Base-by-base conservation (phyloP, 2,329 filamentous ascomycete species). In the Aplosporella prunicola region DNA sequence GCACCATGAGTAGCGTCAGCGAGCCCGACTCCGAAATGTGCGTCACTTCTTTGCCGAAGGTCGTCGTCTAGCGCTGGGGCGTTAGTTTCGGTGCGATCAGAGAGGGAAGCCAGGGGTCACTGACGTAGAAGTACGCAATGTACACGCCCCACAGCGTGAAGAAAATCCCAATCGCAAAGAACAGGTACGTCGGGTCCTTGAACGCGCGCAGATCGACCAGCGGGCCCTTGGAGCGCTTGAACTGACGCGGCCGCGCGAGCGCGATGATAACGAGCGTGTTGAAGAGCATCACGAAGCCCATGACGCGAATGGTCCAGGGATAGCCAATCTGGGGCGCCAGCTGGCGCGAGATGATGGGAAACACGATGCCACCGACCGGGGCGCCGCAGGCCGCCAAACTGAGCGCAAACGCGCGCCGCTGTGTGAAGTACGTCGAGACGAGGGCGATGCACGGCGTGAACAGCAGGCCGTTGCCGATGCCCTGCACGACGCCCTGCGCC, bases 91-190 rank as follows among this genome's bases (percentile, higher is more conserved):
- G 9, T 4, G 22, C 9, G 9, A 20, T 11, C 11, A 3, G 15
- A 14, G 2, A 20, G 5, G n/a, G 50, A 3, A 14, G 9, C 7
- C 13, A 24, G 9, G 14, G 10, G 5, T 5, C 7, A 22, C 42
- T 60, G 9, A 78, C 48, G 53, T 78, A 80, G 56, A 69, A 76
- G 47, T 73, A 76, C 8, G 65, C 64, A 38, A 76, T 67, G 45
- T 74, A 76, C 5, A 72, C 49, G 3, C 66, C 68, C 49, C 62
- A 58, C 43, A 71, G 72, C 39, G 43, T 55, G 28, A 64, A 49
- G 39, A 64, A 63, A 50, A 62, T 61, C 15, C 61, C 62, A 2
- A 58, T 33, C 3, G 57, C 51, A 44, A 68, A 71, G 5, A 70
- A 51, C 0, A 64, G 46, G 41, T 76, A 79, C 7, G 71, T 58